Evolutionary conservation across 2,329 filamentous ascomycete species (phyloP).

Genomic region (Fusarium anguioides): DNA sequence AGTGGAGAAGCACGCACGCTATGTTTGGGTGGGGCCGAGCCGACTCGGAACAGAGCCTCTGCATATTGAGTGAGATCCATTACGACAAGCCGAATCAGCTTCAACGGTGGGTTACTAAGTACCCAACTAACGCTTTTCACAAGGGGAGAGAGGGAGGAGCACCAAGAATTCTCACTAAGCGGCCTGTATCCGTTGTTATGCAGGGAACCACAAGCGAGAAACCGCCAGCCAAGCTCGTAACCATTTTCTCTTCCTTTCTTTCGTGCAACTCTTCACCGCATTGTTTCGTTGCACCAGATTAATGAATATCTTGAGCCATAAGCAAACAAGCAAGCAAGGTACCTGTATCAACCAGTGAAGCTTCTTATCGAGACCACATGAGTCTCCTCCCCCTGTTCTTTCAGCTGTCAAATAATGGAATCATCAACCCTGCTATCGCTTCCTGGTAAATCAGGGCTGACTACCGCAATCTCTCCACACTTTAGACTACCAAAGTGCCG

Average conservation of each 20-base stretch:
- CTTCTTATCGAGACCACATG: slow-evolving; percentile 19
- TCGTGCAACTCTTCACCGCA: slow-evolving; percentile 35
- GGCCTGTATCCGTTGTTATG: slow-evolving; percentile 9
- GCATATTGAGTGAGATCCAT: slow-evolving; percentile 15
- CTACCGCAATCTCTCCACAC: not conserved
- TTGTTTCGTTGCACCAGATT: slow-evolving; percentile 29
- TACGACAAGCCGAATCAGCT: slow-evolving; percentile 26
- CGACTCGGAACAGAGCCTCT: slow-evolving; percentile 39
- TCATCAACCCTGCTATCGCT: slow-evolving; percentile 4
- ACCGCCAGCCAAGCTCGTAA: slow-evolving; percentile 7
- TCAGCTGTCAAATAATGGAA: slow-evolving; percentile 18
- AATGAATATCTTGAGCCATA: slow-evolving; percentile 14
- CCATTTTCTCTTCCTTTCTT: not conserved
- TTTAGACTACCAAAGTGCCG: slow-evolving; percentile 1
- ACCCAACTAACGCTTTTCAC: slow-evolving; percentile 2
- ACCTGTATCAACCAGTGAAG: slow-evolving; percentile 18
- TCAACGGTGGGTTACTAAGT: not conserved
- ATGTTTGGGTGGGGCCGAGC: slow-evolving; percentile 18
- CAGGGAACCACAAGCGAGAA: slow-evolving; percentile 33
- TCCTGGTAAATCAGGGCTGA: not conserved
- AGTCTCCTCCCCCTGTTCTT: slow-evolving; percentile 12
- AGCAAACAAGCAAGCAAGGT: not conserved
- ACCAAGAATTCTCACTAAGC: not conserved
- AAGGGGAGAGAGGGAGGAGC: not conserved
- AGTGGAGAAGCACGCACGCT: slow-evolving; percentile 18